A percentile compares a stretch with the other conserved stretches of the same genome.
Evolutionary conservation across 805 yeast genomes (phyloP).

Genomic region (Lachancea mirantina): DNA sequence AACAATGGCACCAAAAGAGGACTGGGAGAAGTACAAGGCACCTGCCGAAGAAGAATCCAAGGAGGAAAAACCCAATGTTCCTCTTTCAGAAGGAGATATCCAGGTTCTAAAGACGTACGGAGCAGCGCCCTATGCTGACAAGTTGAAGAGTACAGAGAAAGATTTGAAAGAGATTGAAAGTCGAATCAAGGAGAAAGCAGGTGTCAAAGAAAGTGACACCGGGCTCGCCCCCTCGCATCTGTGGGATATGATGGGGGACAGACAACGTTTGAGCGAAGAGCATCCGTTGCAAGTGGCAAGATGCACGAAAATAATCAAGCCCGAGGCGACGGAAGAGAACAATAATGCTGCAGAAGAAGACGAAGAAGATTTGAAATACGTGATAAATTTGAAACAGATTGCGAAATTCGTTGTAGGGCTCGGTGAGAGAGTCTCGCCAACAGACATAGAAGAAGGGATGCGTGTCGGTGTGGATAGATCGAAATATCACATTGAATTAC

Average conservation of each 20-base stretch:
- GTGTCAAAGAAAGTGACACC: conserved; percentile 91
- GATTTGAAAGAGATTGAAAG: conserved; percentile 80
- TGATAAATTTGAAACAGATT: conserved; percentile 93
- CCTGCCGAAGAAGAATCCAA: conserved; percentile 64
- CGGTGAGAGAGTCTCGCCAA: conserved; percentile 95
- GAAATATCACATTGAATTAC: conserved; percentile 93
- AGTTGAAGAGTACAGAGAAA: conserved; percentile 74
- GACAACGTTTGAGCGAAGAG: conserved; percentile 85
- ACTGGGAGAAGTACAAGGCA: conserved; percentile 95
- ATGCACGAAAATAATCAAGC: conserved; percentile 90
- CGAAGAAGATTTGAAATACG: conserved; percentile 85
- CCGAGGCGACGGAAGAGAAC: conserved; percentile 14
- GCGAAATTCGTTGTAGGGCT: conserved; percentile 96
- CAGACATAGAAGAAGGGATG: conserved; percentile 99
- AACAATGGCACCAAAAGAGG: conserved; percentile 90
- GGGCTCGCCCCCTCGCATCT: conserved; percentile 95
- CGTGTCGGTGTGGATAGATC: conserved; percentile 98
- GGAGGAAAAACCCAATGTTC: conserved; percentile 67
- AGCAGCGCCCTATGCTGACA: conserved; percentile 88
- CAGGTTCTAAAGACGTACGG: conserved; percentile 96
- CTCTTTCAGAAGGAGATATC: conserved; percentile 92
- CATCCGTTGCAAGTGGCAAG: conserved; percentile 97
- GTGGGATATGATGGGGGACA: conserved; percentile 97
- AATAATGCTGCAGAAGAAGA: conserved; percentile 43
- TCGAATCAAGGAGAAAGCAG: conserved; percentile 89